Conservation (phyloP, 345 rosid genomes). For the Dipteronia sinensis region DNA sequence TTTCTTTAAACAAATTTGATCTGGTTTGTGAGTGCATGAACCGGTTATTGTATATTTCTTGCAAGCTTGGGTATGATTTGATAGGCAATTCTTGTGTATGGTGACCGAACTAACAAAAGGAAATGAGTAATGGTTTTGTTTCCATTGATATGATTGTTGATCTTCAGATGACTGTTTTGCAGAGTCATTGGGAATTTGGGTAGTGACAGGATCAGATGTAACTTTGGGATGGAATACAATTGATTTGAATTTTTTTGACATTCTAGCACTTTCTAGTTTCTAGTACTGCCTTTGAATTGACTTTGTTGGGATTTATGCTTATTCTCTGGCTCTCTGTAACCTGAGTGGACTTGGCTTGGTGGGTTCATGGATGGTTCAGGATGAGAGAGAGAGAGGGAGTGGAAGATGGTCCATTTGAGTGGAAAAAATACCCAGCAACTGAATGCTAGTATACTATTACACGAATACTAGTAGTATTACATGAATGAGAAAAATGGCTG, state of each 20-base stretch:
- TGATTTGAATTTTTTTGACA: not conserved
- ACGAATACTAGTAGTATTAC: not conserved
- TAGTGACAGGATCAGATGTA: not conserved
- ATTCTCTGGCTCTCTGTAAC: not conserved
- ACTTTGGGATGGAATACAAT: not conserved
- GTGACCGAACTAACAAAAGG: not conserved
- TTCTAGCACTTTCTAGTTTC: not conserved
- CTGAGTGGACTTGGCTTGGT: not conserved
- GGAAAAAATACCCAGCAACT: not conserved
- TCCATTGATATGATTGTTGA: not conserved
- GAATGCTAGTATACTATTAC: not conserved
- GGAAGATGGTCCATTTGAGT: not conserved
- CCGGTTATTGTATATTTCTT: not conserved
- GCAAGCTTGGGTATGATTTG: not conserved
- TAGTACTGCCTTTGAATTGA: not conserved
- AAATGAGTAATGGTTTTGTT: not conserved
- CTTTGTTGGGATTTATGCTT: not conserved
- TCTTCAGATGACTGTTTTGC: not conserved
- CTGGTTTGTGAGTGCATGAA: not conserved
- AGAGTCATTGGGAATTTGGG: not conserved
- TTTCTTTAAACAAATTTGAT: not conserved
- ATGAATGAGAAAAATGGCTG: not conserved
- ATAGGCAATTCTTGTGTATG: not conserved
- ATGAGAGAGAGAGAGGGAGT: conserved; percentile 8
- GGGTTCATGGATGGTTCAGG: not conserved